Evolutionary conservation across 148 eudicot species (phyloP).

Genomic region (Mesembryanthemum crystallinum): DNA sequence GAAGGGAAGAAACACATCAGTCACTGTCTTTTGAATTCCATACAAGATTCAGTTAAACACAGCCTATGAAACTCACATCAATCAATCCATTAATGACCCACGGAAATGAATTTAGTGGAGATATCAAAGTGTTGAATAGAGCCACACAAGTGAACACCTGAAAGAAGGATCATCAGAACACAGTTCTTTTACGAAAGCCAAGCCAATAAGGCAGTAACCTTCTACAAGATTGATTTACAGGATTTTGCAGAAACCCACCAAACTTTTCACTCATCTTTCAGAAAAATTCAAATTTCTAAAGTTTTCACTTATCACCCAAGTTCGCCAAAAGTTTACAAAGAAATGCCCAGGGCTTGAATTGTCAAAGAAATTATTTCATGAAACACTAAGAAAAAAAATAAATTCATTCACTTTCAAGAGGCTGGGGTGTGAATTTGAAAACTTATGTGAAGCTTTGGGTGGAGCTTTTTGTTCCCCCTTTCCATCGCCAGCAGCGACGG

Average conservation of each 20-base stretch:
- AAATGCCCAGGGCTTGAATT: not conserved
- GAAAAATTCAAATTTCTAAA: slow-evolving; percentile 6
- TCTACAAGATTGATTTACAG: not conserved
- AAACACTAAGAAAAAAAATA: too few relatives aligned
- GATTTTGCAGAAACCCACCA: slow-evolving; percentile 3
- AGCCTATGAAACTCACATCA: slow-evolving; percentile 64
- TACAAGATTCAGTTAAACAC: not conserved
- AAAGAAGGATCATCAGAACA: slow-evolving; percentile 26
- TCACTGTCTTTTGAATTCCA: not conserved
- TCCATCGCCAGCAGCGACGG: not conserved
- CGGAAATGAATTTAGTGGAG: slow-evolving; percentile 94
- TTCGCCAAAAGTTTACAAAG: not conserved
- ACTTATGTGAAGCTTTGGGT: not conserved
- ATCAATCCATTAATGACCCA: slow-evolving; percentile 98
- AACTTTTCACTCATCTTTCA: not conserved
- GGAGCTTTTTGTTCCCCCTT: not conserved
- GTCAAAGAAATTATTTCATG: not conserved
- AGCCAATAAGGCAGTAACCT: not conserved
- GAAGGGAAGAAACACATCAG: slow-evolving; percentile 10
- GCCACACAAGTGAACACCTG: slow-evolving; percentile 99
- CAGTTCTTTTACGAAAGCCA: slow-evolving; percentile 3
- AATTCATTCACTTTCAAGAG: too few relatives aligned
- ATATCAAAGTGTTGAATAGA: slow-evolving; percentile 84
- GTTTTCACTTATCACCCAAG: not conserved
- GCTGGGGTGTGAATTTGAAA: slow-evolving; percentile 3